Base-by-base conservation (phyloP, 768 basidiomycete species). In the Boletus patriciae region DNA sequence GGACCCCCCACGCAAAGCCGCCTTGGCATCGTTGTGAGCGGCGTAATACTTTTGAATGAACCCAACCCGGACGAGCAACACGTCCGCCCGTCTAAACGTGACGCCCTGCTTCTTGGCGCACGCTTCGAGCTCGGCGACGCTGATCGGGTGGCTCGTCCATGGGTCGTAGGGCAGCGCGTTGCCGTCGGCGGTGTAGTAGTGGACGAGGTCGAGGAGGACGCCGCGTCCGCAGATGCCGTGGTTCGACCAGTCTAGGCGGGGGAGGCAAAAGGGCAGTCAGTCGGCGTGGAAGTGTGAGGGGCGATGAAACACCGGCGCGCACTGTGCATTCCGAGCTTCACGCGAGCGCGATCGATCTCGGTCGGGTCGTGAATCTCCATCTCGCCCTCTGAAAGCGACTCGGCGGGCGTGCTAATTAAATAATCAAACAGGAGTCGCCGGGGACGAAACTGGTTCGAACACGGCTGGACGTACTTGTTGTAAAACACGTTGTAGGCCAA, bases 221-320 rank as follows among this genome's bases (percentile, higher is more conserved):
- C 85, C 87, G 3, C 87, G 80, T 2, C 86, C 85, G 50, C 83
- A 84, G 42, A 87, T 86, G 1, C 87, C 86, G 62, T 87, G 87
- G 19, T 77, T 78, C 1, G 87, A 83, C 86, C 85, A 88, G 64
- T 87, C 87, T 87, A 44, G 15, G 7, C 29, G 9, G 40, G 11
- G 15, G 6, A 25, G 21, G 15, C 19, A 40, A 37, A 15, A 4
- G 27, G 42, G 36, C 7, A 11, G 50, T 52, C 19, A 49, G 41
- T 49, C 19, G 16, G 4, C 5, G 13, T 18, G 21, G 13, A 16
- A 3, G n/a, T 23, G 21, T 5, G 27, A 43, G 51, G 12, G 15
- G 12, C 18, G 13, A 38, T 25, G 18, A 18, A 36, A 18, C n/a
- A 75, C 84, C 3, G n/a, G n/a, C n/a, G n/a, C n/a, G n/a, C 58